Evolutionary conservation across 352 stramenopile species (phyloP).

Genomic region (Pythium dissotocum): DNA sequence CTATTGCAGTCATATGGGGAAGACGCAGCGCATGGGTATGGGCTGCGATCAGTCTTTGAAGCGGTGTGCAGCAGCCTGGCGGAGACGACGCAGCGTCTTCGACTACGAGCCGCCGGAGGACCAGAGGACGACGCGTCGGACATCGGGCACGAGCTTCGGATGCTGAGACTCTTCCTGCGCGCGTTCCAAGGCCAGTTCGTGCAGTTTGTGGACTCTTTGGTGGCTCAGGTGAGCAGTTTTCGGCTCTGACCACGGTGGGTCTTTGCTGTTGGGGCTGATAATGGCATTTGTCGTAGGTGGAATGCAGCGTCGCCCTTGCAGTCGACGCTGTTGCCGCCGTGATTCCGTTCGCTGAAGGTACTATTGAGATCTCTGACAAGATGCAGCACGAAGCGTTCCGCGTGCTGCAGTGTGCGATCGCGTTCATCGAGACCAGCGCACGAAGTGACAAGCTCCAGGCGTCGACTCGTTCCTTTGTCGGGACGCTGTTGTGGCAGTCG

Average conservation of each 20-base stretch:
- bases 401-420: slow-evolving; percentile 17
- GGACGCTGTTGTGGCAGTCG: slow-evolving; percentile 21
- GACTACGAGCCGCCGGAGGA: neutral
- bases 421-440: slow-evolving; percentile 20
- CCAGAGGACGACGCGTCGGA: neutral
- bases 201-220: slow-evolving; percentile 37
- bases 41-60: slow-evolving; percentile 14
- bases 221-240: slow-evolving; percentile 17
- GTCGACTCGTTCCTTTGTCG: slow-evolving; percentile 24
- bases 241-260: neutral
- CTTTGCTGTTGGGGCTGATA: neutral
- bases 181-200: slow-evolving; percentile 64
- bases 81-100: slow-evolving; percentile 17
- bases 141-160: slow-evolving; percentile 31
- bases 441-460: slow-evolving; percentile 24
- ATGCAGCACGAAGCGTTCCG: slow-evolving; percentile 22
- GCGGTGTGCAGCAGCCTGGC: slow-evolving; percentile 15
- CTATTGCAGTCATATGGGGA: neutral
- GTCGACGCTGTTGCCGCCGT: slow-evolving; percentile 22
- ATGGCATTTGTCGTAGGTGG: slow-evolving; percentile 8
- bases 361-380: slow-evolving; percentile 11
- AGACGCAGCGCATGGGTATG: neutral
- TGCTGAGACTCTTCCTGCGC: slow-evolving; percentile 56
- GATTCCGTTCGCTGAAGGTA: slow-evolving; percentile 18
- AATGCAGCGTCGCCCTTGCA: slow-evolving; percentile 24